Conservation (phyloP, 2,329 filamentous ascomycete genomes). For the Exophiala sideris region DNA sequence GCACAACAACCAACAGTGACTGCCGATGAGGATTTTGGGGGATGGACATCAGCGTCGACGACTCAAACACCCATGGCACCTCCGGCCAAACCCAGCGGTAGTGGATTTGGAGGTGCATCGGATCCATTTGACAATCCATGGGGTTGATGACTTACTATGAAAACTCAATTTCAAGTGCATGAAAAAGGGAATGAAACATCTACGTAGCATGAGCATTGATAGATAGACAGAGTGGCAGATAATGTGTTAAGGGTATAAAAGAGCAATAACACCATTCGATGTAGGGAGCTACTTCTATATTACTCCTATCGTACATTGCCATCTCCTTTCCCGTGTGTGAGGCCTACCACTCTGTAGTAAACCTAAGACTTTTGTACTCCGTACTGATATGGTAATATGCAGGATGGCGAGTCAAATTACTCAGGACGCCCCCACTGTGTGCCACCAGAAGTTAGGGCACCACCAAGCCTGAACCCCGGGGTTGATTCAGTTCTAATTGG, state of each 20-base stretch:
- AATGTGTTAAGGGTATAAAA: neutral
- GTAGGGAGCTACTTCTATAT: neutral
- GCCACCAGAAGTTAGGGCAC: conserved; percentile 8
- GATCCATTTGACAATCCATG: conserved; percentile 31
- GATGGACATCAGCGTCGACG: conserved; percentile 77
- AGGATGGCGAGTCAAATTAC: neutral
- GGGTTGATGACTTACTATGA: conserved; percentile 14
- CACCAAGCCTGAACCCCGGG: neutral
- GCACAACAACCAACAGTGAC: conserved; percentile 62
- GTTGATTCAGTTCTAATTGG: conserved; percentile 13
- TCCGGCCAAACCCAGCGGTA: conserved; percentile 14
- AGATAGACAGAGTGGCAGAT: neutral
- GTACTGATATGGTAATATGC: neutral
- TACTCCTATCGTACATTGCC: too few relatives aligned
- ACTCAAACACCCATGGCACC: conserved; percentile 31
- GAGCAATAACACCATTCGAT: neutral
- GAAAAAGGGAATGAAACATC: neutral
- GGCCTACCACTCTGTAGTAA: neutral
- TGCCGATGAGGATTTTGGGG: conserved; percentile 92
- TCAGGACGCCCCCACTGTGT: neutral
- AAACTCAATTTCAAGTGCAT: neutral
- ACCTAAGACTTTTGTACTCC: neutral
- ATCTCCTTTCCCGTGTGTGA: neutral
- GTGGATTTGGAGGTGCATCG: conserved; percentile 27
- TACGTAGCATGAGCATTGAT: conserved; percentile 7